phyloP scores from a whole-genome alignment of 768 basidiomycete genomes.

The Ephemerocybe angulata region DNA sequence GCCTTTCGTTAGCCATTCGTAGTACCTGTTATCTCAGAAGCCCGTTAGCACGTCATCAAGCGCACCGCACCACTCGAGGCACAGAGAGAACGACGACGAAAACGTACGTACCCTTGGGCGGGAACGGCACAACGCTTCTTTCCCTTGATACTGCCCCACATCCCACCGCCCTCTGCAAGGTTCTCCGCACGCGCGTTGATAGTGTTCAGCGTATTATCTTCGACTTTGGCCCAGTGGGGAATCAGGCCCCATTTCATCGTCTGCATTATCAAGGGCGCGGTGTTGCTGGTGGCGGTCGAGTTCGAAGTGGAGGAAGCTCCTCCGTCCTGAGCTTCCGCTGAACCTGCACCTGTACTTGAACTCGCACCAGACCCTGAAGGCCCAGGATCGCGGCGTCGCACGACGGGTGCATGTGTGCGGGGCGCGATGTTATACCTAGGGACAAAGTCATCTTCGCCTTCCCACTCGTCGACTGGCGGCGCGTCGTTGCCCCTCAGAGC shows the following conservation, averaged over 20 bases:
- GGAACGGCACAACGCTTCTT: slow-evolving; percentile 82
- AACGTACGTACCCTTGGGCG: slow-evolving; percentile 46
- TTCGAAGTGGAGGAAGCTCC: background rate
- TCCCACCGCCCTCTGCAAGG: slow-evolving; percentile 66
- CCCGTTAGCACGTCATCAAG: slow-evolving; percentile 1
- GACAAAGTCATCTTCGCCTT: slow-evolving; percentile 53
- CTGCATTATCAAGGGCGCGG: slow-evolving; percentile 52
- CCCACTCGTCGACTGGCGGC: slow-evolving; percentile 54
- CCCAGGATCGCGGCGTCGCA: slow-evolving; percentile 43
- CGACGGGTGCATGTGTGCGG: slow-evolving; percentile 70
- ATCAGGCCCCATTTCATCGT: slow-evolving; percentile 92
- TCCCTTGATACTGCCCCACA: slow-evolving; percentile 84
- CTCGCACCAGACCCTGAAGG: too few species aligned
- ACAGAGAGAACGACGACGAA: background rate
- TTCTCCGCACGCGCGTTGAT: slow-evolving; percentile 90
- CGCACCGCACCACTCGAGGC: background rate
- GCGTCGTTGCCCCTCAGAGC: slow-evolving; percentile 41
- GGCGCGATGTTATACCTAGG: slow-evolving; percentile 84
- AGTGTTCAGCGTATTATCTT: slow-evolving; percentile 71
- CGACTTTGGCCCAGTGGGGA: slow-evolving; percentile 76
- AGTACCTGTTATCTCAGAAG: too few species aligned
- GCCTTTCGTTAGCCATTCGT: slow-evolving; percentile 90
- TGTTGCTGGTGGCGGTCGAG: slow-evolving; percentile 1
- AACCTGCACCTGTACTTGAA: slow-evolving; percentile 9
- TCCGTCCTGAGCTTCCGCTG: background rate